Conservation (phyloP, 768 basidiomycete genomes). For the Tricholoma hemisulphureum region DNA sequence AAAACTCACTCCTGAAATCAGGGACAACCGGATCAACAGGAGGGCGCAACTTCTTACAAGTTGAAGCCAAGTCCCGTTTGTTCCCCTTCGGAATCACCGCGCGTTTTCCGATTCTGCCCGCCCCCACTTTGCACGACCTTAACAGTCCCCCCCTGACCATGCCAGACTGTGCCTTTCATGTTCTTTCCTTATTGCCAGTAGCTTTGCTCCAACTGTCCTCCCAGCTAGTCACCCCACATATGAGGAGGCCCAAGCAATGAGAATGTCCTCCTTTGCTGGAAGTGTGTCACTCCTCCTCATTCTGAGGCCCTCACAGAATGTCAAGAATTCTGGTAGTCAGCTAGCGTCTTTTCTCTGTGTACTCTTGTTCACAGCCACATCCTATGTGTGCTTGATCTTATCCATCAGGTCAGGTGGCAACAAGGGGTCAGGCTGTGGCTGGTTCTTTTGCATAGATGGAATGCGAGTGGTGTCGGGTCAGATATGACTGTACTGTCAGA, state of each 20-base stretch:
- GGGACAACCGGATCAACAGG: too few relatives aligned
- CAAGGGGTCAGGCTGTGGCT: neutral
- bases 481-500: too few relatives aligned
- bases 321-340: neutral
- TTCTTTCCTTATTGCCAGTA: neutral
- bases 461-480: neutral
- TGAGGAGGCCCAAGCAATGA: neutral
- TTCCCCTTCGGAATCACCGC: too few relatives aligned
- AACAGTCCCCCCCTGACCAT: neutral
- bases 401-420: neutral
- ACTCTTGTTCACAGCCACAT: neutral
- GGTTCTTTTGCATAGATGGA: neutral
- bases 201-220: neutral
- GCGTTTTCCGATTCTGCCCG: too few relatives aligned
- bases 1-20: too few relatives aligned
- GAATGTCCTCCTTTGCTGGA: neutral
- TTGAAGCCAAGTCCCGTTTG: too few relatives aligned
- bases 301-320: neutral
- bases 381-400: neutral
- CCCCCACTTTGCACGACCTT: too few relatives aligned
- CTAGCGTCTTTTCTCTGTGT: neutral
- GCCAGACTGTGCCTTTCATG: neutral
- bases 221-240: neutral
- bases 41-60: too few relatives aligned
- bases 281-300: neutral